Base-by-base conservation (phyloP, 805 yeast genomes). In the Candida bentonensis region DNA sequence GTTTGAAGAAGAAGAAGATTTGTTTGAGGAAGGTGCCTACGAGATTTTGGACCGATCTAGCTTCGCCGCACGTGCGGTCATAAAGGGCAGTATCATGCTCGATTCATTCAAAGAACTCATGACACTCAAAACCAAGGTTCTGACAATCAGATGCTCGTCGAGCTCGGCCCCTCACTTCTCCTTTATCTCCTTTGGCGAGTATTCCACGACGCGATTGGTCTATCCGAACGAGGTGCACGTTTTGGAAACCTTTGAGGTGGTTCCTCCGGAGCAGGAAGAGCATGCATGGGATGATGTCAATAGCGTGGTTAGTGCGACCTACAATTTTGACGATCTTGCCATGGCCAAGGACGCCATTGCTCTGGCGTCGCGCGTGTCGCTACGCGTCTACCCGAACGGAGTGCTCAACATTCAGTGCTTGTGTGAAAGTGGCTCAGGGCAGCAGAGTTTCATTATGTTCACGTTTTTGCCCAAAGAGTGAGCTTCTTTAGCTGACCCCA, bases 131-230 rank as follows among this genome's bases (percentile, higher is more conserved):
- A 69, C 80, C 3, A 69, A 71, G 41, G 73, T 72, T 39, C 64
- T 78, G 25, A 53, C 62, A 3, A 58, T 52, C 30, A 50, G 60
- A 2, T 59, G 64, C 36, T 68, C 71, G 3, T 52, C 56, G 7
- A 36, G 44, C 13, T 42, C 23, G 7, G 47, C 54, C 5, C 66
- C 68, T 33, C 68, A 64, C 48, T 58, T 78, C 40, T 64, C 70
- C 21, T 70, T 85, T 44, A 72, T 83, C 4, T 79, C 89, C 0
- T 73, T 69, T 40, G 83, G 87, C 5, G 80, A 78, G n/a, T 68
- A 82, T 42, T 94, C 94, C 0, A 67, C 68, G 43, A 78, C 82
- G 39, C 78, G 79, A 52, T 63, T 83, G n/a, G 68, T 72, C 7
- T 68, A 78, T 42, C 94, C 94, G 0, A 72, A 68, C 48, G 80